Percentiles rank a stretch among this genome's conserved stretches.
Evolutionary conservation across 441 rosid species (phyloP).

Genomic region (Eutrema salsugineum): DNA sequence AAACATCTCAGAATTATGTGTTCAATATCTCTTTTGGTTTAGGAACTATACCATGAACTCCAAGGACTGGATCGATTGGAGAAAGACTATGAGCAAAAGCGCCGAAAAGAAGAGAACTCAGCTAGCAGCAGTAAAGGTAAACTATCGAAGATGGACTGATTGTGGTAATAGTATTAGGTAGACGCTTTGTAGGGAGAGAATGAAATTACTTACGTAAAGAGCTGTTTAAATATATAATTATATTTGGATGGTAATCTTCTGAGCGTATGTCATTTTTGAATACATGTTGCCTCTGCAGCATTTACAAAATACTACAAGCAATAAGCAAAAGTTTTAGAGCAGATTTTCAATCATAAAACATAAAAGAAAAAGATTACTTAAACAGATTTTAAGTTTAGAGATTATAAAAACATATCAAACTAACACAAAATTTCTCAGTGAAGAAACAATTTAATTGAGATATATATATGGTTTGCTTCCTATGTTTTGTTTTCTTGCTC

Average conservation of each 20-base stretch:
- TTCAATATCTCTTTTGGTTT: slow-evolving; percentile 14
- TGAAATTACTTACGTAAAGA: not conserved
- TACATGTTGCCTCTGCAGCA: slow-evolving; percentile 48
- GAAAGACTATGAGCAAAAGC: slow-evolving; percentile 53
- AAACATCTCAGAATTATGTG: too few relatives aligned
- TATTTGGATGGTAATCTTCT: slow-evolving; percentile 3
- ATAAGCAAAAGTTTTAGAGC: slow-evolving; percentile 89
- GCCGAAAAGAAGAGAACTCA: slow-evolving; percentile 46
- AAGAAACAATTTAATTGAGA: too few relatives aligned
- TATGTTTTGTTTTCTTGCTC: too few relatives aligned
- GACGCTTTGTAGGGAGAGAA: not conserved
- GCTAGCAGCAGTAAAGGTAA: slow-evolving; percentile 41
- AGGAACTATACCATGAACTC: slow-evolving; percentile 62
- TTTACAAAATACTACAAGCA: slow-evolving; percentile 91
- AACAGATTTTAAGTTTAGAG: too few relatives aligned
- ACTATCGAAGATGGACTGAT: not conserved
- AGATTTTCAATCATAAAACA: too few relatives aligned
- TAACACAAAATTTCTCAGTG: too few relatives aligned
- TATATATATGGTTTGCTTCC: too few relatives aligned
- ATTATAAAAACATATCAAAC: too few relatives aligned
- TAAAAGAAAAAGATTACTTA: too few relatives aligned
- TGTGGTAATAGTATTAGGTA: not conserved
- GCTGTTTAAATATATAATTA: not conserved
- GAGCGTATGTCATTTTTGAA: too few relatives aligned
- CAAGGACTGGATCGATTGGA: slow-evolving; percentile 59